Evolutionary conservation across 2,329 filamentous ascomycete species (phyloP).

Genomic region (Huntiella decipiens): DNA sequence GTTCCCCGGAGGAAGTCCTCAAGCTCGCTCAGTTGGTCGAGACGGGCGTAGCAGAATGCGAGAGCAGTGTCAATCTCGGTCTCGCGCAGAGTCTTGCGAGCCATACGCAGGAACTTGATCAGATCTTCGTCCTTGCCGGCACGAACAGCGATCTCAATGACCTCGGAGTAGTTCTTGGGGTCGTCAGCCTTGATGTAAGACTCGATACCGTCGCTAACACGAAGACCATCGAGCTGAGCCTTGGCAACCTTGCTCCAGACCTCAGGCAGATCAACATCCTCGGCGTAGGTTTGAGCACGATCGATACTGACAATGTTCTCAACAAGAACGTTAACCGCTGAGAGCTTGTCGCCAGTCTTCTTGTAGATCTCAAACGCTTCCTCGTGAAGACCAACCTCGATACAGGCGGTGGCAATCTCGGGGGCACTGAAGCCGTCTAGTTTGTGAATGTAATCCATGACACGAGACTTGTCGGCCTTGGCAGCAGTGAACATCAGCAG

Average conservation of each 20-base stretch:
- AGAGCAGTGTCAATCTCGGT: slow-evolving; percentile 83
- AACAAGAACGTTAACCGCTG: slow-evolving; percentile 78
- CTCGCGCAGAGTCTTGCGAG: slow-evolving; percentile 88
- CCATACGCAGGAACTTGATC: slow-evolving; percentile 92
- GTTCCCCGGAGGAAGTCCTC: slow-evolving; percentile 88
- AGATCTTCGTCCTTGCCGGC: slow-evolving; percentile 96
- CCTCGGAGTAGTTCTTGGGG: slow-evolving; percentile 81
- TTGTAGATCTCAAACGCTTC: slow-evolving; percentile 98
- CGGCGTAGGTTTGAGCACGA: slow-evolving; percentile 84
- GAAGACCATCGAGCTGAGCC: slow-evolving; percentile 88
- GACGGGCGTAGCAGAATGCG: slow-evolving; percentile 81
- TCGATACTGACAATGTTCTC: slow-evolving; percentile 97
- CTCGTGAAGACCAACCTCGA: slow-evolving; percentile 85
- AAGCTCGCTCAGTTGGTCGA: slow-evolving; percentile 78
- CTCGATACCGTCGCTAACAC: slow-evolving; percentile 79
- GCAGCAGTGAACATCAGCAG: slow-evolving; percentile 88
- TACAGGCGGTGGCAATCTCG: slow-evolving; percentile 82
- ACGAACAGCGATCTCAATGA: slow-evolving; percentile 87
- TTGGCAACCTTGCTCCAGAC: slow-evolving; percentile 99
- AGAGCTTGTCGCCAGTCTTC: slow-evolving; percentile 78
- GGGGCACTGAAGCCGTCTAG: slow-evolving; percentile 78
- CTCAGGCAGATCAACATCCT: slow-evolving; percentile 80
- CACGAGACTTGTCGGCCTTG: slow-evolving; percentile 84
- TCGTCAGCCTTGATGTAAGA: slow-evolving; percentile 94
- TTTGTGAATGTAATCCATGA: slow-evolving; percentile 92